These are phyloP conservation scores for Ascoidea tarda DNA, from an alignment of 805 yeast species.

Conservation along the genomic window DNA sequence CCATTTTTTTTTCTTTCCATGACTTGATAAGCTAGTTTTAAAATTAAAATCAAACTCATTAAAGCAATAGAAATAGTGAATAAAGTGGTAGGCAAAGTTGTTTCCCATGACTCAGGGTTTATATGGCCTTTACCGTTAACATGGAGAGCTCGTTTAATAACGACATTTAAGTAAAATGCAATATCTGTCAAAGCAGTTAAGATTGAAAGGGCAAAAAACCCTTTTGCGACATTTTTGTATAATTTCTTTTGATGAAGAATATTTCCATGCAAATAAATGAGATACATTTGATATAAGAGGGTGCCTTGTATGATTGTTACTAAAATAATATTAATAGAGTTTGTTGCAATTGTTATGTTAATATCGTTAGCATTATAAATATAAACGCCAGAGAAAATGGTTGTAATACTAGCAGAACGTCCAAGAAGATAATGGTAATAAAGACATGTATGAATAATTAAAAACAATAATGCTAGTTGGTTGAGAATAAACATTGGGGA, in stretches of 20 bases:
- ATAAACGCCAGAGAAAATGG: slow-evolving; percentile 28
- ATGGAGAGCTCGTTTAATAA: slow-evolving; percentile 27
- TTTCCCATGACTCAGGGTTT: slow-evolving; percentile 22
- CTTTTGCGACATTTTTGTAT: slow-evolving; percentile 21
- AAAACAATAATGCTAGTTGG: slow-evolving; percentile 38
- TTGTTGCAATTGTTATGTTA: slow-evolving; percentile 44
- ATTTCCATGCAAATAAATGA: slow-evolving; percentile 54
- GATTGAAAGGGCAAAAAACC: slow-evolving; percentile 24
- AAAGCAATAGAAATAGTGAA: slow-evolving; percentile 57
- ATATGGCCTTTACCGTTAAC: slow-evolving; percentile 16
- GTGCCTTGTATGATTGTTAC: slow-evolving; percentile 50
- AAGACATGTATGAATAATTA: slow-evolving; percentile 47
- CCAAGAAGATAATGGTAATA: slow-evolving; percentile 41
- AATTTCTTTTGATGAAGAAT: background rate
- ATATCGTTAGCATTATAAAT: slow-evolving; percentile 22
- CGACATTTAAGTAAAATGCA: slow-evolving; percentile 42
- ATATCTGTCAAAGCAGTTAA: slow-evolving; percentile 39
- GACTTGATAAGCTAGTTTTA: slow-evolving; percentile 58
- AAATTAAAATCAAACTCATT: slow-evolving; percentile 42
- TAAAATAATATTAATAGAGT: slow-evolving; percentile 44
- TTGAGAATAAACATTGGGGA: slow-evolving; percentile 70
- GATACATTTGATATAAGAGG: slow-evolving; percentile 54
- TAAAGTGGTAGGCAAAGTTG: slow-evolving; percentile 41
- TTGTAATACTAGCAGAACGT: slow-evolving; percentile 33
- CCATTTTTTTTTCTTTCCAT: slow-evolving; percentile 67